These are phyloP conservation scores for Sporobolomyces phaffii DNA, from an alignment of 768 basidiomycete genomes.

Conservation along the genomic window DNA sequence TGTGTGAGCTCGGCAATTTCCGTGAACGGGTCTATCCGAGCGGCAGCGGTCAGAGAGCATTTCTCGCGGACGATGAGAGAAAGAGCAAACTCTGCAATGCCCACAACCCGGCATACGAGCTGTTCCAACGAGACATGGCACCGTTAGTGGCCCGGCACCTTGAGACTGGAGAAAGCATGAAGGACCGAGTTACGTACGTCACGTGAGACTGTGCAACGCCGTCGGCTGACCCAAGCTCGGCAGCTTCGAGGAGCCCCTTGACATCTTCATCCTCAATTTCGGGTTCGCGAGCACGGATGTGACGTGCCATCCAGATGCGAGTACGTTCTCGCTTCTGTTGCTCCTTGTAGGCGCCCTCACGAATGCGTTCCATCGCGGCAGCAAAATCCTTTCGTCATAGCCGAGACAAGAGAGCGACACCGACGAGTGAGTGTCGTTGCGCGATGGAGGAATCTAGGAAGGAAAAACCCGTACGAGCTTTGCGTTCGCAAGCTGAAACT, in stretches of 20 bases:
- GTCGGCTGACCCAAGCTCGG: conserved; percentile 32
- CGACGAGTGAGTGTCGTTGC: no score
- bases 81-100: conserved; percentile 21
- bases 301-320: conserved; percentile 14
- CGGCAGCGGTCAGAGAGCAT: no score
- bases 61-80: no score
- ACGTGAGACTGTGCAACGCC: conserved; percentile 18
- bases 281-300: conserved; percentile 24
- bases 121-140: neutral
- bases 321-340: conserved; percentile 16
- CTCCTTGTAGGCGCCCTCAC: conserved; percentile 31
- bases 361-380: conserved; percentile 32
- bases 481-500: conserved; percentile 20
- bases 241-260: conserved; percentile 20
- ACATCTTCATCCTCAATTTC: conserved; percentile 28
- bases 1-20: conserved; percentile 33
- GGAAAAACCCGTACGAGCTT: conserved; percentile 11
- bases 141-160: neutral
- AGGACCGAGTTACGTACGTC: conserved; percentile 5
- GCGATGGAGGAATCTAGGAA: neutral
- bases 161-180: neutral
- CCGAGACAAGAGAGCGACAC: no score
- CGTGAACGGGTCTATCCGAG: conserved; percentile 25
- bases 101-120: conserved; percentile 32
- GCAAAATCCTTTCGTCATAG: conserved; percentile 25